Percentiles rank a stretch among this genome's conserved stretches.
Evolutionary conservation across 2,329 filamentous ascomycete species (phyloP).

Genomic region (Calcarisporium arbuscula): DNA sequence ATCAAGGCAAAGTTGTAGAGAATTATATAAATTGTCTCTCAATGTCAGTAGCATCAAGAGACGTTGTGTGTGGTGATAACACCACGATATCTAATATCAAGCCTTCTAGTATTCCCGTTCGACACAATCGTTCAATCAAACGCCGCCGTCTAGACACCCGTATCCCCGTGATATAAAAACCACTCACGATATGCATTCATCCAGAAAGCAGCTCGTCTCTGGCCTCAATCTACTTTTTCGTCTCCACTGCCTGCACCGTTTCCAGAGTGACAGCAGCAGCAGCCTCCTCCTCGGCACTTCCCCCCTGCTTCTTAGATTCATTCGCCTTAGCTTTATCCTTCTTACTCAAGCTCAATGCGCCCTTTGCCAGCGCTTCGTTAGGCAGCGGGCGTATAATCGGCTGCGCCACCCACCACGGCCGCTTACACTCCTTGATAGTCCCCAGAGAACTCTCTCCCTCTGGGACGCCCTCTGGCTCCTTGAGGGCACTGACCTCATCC

Average conservation of each 20-base stretch:
- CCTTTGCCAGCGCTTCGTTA: constrained; percentile 78
- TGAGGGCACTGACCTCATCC: constrained; percentile 25
- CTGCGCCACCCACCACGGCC: constrained; percentile 88
- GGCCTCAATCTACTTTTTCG: constrained; percentile 10
- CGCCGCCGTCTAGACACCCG: not conserved
- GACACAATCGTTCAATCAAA: not conserved
- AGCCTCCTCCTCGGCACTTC: not conserved
- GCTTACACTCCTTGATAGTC: constrained; percentile 65
- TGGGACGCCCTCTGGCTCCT: constrained; percentile 25
- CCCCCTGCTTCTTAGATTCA: constrained; percentile 18
- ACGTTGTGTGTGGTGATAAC: too few relatives aligned
- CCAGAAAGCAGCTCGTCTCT: constrained; percentile 12
- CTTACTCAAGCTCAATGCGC: constrained; percentile 68
- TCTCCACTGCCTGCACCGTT: constrained; percentile 3
- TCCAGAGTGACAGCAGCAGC: not conserved
- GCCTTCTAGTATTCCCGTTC: too few relatives aligned
- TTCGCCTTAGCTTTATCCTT: constrained; percentile 49
- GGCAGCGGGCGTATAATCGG: constrained; percentile 81
- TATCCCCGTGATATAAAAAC: not conserved
- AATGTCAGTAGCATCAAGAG: too few relatives aligned
- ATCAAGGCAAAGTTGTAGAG: too few relatives aligned
- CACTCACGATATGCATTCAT: not conserved
- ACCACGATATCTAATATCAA: not conserved
- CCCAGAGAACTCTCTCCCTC: constrained; percentile 56
- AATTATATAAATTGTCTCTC: too few relatives aligned